Evolutionary conservation across 1,139 yeast genomes (phyloP), one percentile per base, ranked within the genome.

Genomic region (Lodderomyces pseudojiufengensis): DNA sequence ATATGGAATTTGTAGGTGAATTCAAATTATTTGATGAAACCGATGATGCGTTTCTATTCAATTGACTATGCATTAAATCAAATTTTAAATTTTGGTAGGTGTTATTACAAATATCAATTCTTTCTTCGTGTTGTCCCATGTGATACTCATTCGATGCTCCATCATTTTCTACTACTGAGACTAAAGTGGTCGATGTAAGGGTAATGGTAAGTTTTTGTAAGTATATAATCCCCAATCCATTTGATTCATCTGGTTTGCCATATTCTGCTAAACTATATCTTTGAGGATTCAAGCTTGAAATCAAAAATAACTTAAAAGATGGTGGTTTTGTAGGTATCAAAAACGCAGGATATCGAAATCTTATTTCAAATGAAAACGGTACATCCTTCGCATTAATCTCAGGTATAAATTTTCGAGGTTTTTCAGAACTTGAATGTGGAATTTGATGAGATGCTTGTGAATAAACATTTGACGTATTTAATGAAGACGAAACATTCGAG

Each of bases 161-260:
- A 38, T 60, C 67, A 15, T 44, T 47, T 37, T 65, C 72, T n/a
- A 62, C 39, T 2, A 65, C 74, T 10, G 70, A 63, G 2, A 61
- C 50, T 3, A 45, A 33, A 0, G 74, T 69, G 10, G 55, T 52
- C 3, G 59, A 47, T 2, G 48, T 48, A 24, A 75, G 46, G n/a
- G 62, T 67, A 4, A 73, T 54, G 8, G 47, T 45, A 14, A 75
- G 47, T 24, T 53, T 50, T 33, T 68, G 73, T 27, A 75, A 45
- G 44, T 67, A 73, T 0, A 75, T 52, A 10, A 65, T 57, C 0
- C 80, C 80, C 30, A 72, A 50, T 0, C 79, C 79, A 38, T 73
- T 72, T 26, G 66, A 59, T 27, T 67, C 70, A 1, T 65, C 65
- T 0, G 67, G 61, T 23, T 53, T 50, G 0, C 66, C 69, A 32